phyloP scores from a whole-genome alignment of 2,329 filamentous ascomycete genomes.

The Colletotrichum caudatum region DNA sequence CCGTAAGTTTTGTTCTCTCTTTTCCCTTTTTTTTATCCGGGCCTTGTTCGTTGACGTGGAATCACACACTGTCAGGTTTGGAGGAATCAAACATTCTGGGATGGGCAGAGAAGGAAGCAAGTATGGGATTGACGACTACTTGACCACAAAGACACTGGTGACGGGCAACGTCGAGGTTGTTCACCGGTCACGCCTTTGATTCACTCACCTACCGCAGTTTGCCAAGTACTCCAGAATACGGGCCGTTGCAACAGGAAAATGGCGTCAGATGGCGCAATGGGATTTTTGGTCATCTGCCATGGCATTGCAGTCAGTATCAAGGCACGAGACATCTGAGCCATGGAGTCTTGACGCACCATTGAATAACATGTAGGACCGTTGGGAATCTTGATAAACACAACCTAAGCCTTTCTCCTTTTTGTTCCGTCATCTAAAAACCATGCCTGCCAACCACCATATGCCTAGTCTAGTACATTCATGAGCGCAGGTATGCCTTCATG shows the following conservation, averaged over 20 bases:
- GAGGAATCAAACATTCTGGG: not conserved
- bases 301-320: not conserved
- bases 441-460: not conserved
- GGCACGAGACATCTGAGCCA: not conserved
- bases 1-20: not conserved
- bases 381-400: conserved; percentile 16
- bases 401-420: conserved; percentile 5
- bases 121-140: not conserved
- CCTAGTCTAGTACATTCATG: conserved; percentile 34
- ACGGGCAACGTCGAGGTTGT: not conserved
- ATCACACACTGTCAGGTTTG: not conserved
- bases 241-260: too few relatives aligned
- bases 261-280: too few relatives aligned
- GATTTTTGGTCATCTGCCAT: not conserved
- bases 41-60: not conserved
- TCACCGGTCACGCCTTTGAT: not conserved
- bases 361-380: conserved; percentile 23
- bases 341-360: conserved; percentile 21
- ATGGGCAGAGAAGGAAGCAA: not conserved
- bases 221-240: too few relatives aligned
- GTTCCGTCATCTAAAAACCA: conserved; percentile 15
- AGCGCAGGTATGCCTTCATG: conserved; percentile 67
- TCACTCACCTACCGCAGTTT: too few relatives aligned
- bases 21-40: not conserved
- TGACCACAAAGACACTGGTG: not conserved